Evolutionary conservation across 768 basidiomycete genomes (phyloP), one percentile per base, ranked within the genome.

Genomic region (Hericium alpestre): DNA sequence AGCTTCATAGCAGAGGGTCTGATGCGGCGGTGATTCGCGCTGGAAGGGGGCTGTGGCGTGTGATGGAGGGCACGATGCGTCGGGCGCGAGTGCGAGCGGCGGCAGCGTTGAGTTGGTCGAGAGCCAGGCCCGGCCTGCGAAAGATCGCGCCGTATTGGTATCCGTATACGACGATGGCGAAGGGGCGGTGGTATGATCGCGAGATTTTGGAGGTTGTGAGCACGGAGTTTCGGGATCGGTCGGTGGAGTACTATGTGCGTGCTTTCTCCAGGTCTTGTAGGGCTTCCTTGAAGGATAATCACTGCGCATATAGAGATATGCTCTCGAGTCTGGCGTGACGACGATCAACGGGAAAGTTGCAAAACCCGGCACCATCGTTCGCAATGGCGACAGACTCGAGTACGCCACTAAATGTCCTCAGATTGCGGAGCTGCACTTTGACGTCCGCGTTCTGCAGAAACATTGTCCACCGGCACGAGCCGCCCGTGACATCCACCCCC

Each of bases 391-490:
- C 69, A 78, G 90, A 25, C 84, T 96, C 53, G 91, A 95, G 91
- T 92, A 60, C 60, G 87, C 76, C 0, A 38, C 27, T 40, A 8
- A 13, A 13, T 20, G 48, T 13, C 46, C 15, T 18, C 6, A 13
- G 22, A n/a, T 54, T 1, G 51, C 37, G 12, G 10, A 12, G 4
- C 39, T 37, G 46, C 20, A 47, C 25, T 11, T 23, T 18, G 25
- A 22, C 16, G 32, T 18, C 18, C 16, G 32, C 16, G 23, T n/a
- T 0, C 4, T 18, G 13, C 51, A 94, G 92, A 66, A 96, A 97
- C 65, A 79, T 94, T 13, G 91, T 94, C 13, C 92, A 94, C 70
- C 79, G 93, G n/a, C 96, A 99, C 67, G 96, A 99, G 71, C 96
- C 96, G 5, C 93, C 96, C 3, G 86, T 99, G 3, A 86, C 93